phyloP scores from a whole-genome alignment of 352 stramenopile species.

The Elongisporangium prolatum region DNA sequence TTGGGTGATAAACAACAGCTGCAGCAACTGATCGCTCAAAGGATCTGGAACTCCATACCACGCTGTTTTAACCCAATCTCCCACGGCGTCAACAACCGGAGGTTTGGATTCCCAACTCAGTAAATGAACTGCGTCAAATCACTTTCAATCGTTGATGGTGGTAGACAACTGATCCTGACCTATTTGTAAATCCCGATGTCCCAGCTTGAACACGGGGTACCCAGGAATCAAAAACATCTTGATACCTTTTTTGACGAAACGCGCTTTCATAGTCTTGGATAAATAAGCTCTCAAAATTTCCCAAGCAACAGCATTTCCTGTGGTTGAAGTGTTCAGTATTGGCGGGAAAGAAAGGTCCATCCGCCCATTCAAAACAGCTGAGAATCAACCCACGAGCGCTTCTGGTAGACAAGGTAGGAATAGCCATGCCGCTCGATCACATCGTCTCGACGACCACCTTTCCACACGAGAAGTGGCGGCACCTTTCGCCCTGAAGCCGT shows the following conservation, averaged over 20 bases:
- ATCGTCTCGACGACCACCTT: too few relatives aligned
- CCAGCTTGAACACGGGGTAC: slow-evolving; percentile 3
- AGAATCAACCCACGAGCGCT: too few relatives aligned
- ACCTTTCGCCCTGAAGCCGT: too few relatives aligned
- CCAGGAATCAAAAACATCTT: slow-evolving; percentile 4
- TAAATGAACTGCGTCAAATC: slow-evolving; percentile 3
- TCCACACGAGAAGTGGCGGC: too few relatives aligned
- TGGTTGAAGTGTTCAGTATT: too few relatives aligned
- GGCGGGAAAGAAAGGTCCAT: too few relatives aligned
- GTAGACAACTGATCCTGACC: neutral
- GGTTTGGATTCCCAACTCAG: slow-evolving; percentile 3
- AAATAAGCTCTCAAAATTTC: too few relatives aligned
- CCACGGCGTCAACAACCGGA: slow-evolving; percentile 5
- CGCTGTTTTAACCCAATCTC: slow-evolving; percentile 3
- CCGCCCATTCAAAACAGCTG: too few relatives aligned
- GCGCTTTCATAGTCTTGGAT: too few relatives aligned
- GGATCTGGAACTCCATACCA: neutral
- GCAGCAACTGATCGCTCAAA: slow-evolving; percentile 2
- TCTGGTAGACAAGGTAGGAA: too few relatives aligned
- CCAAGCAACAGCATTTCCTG: too few relatives aligned
- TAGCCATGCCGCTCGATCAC: too few relatives aligned
- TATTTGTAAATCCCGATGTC: slow-evolving; percentile 4
- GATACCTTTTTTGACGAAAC: slow-evolving; percentile 1
- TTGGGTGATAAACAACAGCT: slow-evolving; percentile 5
- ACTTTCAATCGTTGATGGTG: slow-evolving; percentile 5